Base-by-base conservation (phyloP, 176 grass and related monocot species). In the Leersia perrieri region DNA sequence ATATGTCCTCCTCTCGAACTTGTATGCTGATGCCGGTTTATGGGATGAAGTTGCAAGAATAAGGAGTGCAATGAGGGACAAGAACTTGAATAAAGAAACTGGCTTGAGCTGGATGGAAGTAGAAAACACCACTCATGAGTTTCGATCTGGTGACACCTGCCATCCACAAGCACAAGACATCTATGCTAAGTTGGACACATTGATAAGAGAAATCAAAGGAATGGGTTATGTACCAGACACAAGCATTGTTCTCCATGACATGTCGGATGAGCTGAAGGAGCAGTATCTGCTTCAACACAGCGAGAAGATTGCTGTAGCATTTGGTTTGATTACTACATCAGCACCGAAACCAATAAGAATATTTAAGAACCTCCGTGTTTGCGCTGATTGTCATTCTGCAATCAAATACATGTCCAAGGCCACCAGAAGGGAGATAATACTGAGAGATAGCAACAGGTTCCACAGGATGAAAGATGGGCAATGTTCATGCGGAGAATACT, bases 301-400 rank as follows among this genome's bases (percentile, higher is more conserved):
- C 11, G 94, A 97, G 86, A 98, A 94, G 86, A 92, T 98, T 14
- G 86, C 92, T 25, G 88, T 91, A 2, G 81, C 88, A 2, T 98
- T 94, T 18, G 90, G 95, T 74, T 88, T 94, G 51, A 89, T 98
- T 80, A 74, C 68, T 42, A 85, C 79, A 16, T 85, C 83, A 27
- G 83, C 70, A 78, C 67, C 77, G 25, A 92, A 94, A 84, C 92
- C 90, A 16, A 89, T 94, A 80, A 90, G 92, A 26, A 82, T 94
- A 88, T 98, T 98, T 81, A 98, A 98, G 72, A 98, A 95, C 72
- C 87, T 98, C 39, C 80, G 92, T 18, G 92, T 98, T 16, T 95
- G 88, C 3, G 75, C 87, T 75, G 92, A 94, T 83, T 98, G 92
- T 25, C 92, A 98, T 67, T 87, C 66, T 60, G 92, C 88, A 28